Evolutionary conservation across 2,329 filamentous ascomycete species (phyloP), one percentile per base, ranked within the genome.

Genomic region (Fusarium sublunatum): DNA sequence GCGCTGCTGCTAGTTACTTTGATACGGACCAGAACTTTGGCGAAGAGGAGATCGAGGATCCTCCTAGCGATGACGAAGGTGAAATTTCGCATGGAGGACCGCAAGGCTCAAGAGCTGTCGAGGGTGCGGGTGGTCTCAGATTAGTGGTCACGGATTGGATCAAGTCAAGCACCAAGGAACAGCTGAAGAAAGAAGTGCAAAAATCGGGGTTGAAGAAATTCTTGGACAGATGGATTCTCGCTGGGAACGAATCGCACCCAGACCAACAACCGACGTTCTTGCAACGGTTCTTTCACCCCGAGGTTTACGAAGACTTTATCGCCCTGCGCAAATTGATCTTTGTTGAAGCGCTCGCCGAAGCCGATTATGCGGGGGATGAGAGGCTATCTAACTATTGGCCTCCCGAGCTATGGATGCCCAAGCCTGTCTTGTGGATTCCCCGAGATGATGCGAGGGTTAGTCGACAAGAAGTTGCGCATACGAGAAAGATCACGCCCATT

Each of bases 341-440:
- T 0, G 79, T 82, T 24, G 78, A 85, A 31, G 74, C 78, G 6
- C 65, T 79, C 5, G 67, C 73, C 4, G 74, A 79, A 25, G 68
- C 78, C 1, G 78, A 83, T 8, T 83, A 87, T 50, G 72, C 83
- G 1, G 73, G 85, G 0, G 79, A 82, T 0, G 82, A 88, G 46
- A 79, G 86, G 2, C 86, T 90, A 72, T 79, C 82, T 10, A 83
- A 90, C 45, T 93, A 85, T 75, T 88, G 93, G 61, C 91, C 92
- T 0, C 84, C 89, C 0, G 76, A 78, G 48, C 66, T 78, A 83
- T 94, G 72, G 84, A 76, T 24, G 81, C 86, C 59, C 65, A 82
- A 67, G 76, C 91, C 91, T 2, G 78, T 92, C 28, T 81, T 97
- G n/a, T 97, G 93, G 93, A 91, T 97, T 51, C 92, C 93, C 0